Evolutionary conservation across 2,329 filamentous ascomycete species (phyloP), one percentile per base, ranked within the genome.

Genomic region (Aureobasidium musti): DNA sequence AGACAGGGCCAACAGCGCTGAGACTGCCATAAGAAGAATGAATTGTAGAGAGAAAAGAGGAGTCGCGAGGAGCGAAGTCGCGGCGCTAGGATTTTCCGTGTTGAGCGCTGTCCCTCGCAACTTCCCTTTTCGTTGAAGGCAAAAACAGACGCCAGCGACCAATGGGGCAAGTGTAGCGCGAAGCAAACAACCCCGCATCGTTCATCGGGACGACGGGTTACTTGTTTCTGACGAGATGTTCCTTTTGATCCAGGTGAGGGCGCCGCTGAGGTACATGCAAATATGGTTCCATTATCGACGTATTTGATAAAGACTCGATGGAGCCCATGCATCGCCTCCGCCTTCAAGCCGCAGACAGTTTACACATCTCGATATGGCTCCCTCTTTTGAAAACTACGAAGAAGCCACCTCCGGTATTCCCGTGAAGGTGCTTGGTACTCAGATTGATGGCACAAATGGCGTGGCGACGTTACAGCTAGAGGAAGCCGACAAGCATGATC

Each of bases 401-500:
- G 33, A 60, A 14, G 64, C 45, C 23, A 66, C 64, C 21, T 66
- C 64, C 26, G 41, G 54, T 26, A 66, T 66, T 8, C 64, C 64
- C 14, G 43, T 74, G 30, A 71, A 73, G 65, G 65, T 74, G 26
- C 68, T 71, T 49, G 70, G 70, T 30, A 70, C 70, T 57, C 67
- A 69, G 13, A 71, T 59, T 37, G 54, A 71, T 57, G 70, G 69
- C 35, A 41, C 50, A 17, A 66, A 69, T 21, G 61, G 52, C 21
- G 61, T 68, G 8, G 61, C 56, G 26, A 57, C 7, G 67, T 68
- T 75, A 19, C 68, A 72, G 65, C 69, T 73, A 69, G 73, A 74
- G 63, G 69, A 70, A 10, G 56, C 70, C 14, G 71, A 75, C 45
- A 73, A 74, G 68, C 73, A 74, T 57, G 71, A 86, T 57, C 73